These are phyloP conservation scores for Aphanomyces stellatus DNA, from an alignment of 352 stramenopile genomes.

Conservation along the genomic window DNA sequence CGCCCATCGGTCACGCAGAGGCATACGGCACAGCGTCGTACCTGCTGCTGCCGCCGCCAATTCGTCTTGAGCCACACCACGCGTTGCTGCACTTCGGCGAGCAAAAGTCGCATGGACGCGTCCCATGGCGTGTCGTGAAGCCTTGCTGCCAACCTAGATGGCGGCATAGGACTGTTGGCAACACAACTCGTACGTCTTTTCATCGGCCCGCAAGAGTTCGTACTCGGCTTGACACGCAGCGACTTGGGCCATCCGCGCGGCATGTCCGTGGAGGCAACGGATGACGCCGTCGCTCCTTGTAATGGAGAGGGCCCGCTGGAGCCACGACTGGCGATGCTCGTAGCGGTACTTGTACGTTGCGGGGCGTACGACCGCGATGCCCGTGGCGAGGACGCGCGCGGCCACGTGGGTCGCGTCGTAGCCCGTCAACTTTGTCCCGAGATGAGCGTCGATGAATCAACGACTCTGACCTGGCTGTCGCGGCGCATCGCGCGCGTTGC, in stretches of 20 bases:
- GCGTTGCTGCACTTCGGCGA: neutral
- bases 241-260: no score
- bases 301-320: neutral
- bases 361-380: neutral
- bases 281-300: constrained; percentile 1
- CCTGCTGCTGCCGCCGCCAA: neutral
- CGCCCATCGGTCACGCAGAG: neutral
- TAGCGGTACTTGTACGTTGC: neutral
- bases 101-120: neutral
- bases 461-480: neutral
- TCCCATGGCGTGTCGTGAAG: neutral
- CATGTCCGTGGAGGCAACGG: neutral
- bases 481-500: neutral
- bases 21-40: neutral
- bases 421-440: neutral
- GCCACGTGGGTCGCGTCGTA: neutral
- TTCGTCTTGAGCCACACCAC: neutral
- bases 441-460: no score
- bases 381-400: neutral
- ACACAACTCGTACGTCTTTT: neutral
- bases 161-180: no score
- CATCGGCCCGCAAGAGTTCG: neutral
- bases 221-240: neutral
- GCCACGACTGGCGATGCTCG: neutral
- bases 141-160: neutral